Evolutionary conservation across 495 filamentous ascomycete genomes (phyloP), one percentile per base, ranked within the genome.

Genomic region (Penicillium cosmopolitanum): DNA sequence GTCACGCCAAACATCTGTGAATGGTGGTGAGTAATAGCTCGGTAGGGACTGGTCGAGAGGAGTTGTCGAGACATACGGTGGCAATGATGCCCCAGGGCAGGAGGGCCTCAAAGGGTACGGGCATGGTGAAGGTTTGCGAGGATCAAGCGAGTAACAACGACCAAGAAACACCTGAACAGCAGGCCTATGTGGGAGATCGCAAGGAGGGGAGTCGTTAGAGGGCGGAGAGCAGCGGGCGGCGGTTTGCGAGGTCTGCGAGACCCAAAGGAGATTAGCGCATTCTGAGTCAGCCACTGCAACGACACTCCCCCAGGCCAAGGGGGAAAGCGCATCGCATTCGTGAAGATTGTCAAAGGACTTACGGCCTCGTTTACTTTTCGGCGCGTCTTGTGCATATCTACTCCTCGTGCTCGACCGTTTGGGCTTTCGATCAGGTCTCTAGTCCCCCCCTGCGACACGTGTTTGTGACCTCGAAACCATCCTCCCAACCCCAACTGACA

Each of bases 41-140:
- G 53, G 63, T 10, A 55, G 31, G 51, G 5, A 60, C 55, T 51
- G 59, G 54, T 61, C 61, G 61, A 61, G 42, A 10, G 42, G 15
- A 44, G 7, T 16, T 44, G 42, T 16, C 58, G 44, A 59, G 57
- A 81, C 92, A 74, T 81, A 97, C 93, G 72, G 76, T 81, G 52
- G 93, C 73, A 77, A 96, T 90, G 82, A 97, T 93, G 65, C 84
- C 95, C 80, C 96, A 98, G 50, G 95, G 95, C 72, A 98, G 77
- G 66, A 98, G 79, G 58, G 93, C 87, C 83, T 98, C 95, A 80
- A 98, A 98, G 53, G 95, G 95, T 62, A 98, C 86, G 73, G 89
- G 91, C 95, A 98, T 98, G 50, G 68, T 83, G 83, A 57, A 56
- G 10, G 43, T 48, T 31, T 58, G 25, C 15, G 52, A 47, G 38